Conservation (phyloP, 257 asterid species). For the Solanum piurae region DNA sequence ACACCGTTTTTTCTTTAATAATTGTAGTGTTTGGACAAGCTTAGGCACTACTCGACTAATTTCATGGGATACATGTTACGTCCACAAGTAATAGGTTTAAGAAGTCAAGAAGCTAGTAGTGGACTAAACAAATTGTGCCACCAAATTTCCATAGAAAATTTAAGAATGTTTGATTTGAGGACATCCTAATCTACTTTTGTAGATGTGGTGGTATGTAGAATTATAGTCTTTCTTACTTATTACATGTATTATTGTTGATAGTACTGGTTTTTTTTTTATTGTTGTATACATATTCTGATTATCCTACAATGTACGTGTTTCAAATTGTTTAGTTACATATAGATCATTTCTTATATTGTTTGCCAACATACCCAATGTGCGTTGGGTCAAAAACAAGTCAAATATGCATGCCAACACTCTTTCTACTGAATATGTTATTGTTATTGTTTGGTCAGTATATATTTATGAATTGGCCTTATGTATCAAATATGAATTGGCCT, state of each 20-base stretch:
- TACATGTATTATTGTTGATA: neutral
- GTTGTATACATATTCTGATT: neutral
- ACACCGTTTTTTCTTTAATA: neutral
- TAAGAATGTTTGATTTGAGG: neutral
- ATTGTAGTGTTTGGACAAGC: neutral
- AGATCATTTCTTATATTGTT: neutral
- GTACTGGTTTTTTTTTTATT: neutral
- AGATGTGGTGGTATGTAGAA: neutral
- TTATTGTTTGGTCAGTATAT: too few species aligned
- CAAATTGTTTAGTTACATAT: too few species aligned
- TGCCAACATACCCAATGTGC: too few species aligned
- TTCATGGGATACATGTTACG: too few species aligned
- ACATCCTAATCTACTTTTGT: neutral
- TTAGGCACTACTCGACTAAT: neutral
- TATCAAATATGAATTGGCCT: too few species aligned
- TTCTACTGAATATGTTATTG: too few species aligned
- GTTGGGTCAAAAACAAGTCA: too few species aligned
- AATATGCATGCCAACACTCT: too few species aligned
- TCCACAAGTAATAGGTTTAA: too few species aligned
- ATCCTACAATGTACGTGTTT: neutral
- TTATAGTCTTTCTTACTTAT: neutral
- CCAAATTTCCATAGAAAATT: neutral
- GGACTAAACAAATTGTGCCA: neutral
- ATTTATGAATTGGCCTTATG: too few species aligned
- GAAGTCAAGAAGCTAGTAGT: neutral